A percentile compares a stretch with the other conserved stretches of the same genome.
These are phyloP conservation scores for Penicillium parvum DNA, from an alignment of 495 filamentous ascomycete species.

Conservation along the genomic window DNA sequence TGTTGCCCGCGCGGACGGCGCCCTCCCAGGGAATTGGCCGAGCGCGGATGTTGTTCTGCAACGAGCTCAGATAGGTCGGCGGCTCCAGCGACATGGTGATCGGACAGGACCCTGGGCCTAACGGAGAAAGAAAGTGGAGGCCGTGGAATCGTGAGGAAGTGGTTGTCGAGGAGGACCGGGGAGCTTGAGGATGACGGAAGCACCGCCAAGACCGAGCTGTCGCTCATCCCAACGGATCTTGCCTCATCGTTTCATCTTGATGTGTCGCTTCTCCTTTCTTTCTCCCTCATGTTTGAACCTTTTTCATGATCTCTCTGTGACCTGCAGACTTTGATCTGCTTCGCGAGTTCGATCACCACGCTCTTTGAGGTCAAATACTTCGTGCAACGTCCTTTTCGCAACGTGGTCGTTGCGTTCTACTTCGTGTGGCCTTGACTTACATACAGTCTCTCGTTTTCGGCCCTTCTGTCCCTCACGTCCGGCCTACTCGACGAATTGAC, in stretches of 20 bases:
- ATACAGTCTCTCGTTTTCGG: conserved; percentile 12
- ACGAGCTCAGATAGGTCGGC: conserved; percentile 80
- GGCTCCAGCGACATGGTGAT: conserved; percentile 79
- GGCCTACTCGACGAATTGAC: conserved; percentile 7
- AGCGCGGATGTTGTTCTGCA: conserved; percentile 92
- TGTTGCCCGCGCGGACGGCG: conserved; percentile 85
- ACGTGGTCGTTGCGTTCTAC: conserved; percentile 17
- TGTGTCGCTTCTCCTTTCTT: neutral
- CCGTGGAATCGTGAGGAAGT: conserved; percentile 5
- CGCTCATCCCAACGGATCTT: conserved; percentile 18
- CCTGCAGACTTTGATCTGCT: neutral
- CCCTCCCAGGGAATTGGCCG: conserved; percentile 98
- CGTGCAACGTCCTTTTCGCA: conserved; percentile 9
- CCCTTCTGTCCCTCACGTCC: neutral
- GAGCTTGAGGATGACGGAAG: conserved; percentile 26
- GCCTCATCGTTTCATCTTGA: conserved; percentile 14
- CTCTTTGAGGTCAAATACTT: neutral
- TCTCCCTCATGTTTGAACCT: too few relatives aligned
- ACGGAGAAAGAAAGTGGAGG: conserved; percentile 8
- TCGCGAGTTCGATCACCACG: neutral
- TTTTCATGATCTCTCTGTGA: neutral
- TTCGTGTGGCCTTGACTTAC: conserved; percentile 1
- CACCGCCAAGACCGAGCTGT: conserved; percentile 26
- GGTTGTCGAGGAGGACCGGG: conserved; percentile 17
- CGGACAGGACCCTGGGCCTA: conserved; percentile 3